Conservation (phyloP, 352 stramenopile genomes). For the Phytophthora pinifolia region DNA sequence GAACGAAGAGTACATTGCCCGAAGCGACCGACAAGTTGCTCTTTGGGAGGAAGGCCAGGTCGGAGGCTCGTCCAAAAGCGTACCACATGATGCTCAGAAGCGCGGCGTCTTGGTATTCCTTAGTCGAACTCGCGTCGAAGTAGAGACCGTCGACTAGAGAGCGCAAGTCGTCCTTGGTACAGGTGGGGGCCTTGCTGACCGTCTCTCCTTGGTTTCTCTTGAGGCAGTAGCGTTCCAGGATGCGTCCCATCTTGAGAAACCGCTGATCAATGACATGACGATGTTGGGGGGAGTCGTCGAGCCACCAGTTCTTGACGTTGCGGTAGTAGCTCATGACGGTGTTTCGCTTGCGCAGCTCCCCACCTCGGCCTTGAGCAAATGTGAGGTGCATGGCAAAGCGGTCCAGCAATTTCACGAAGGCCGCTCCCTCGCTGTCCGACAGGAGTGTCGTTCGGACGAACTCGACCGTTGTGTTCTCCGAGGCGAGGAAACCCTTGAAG, state of each 20-base stretch:
- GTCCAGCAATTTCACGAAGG: conserved; percentile 20
- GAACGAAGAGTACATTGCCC: conserved; percentile 12
- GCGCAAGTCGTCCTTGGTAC: conserved; percentile 13
- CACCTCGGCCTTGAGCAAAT: background rate
- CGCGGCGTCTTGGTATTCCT: conserved; percentile 27
- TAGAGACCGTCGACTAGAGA: conserved; percentile 17
- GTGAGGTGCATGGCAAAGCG: conserved; percentile 12
- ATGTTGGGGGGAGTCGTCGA: conserved; percentile 14
- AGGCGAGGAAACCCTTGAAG: conserved; percentile 19
- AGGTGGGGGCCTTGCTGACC: conserved; percentile 19
- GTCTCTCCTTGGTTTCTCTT: conserved; percentile 10
- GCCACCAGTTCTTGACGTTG: conserved; percentile 22
- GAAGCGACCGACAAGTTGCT: conserved; percentile 12
- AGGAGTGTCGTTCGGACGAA: conserved; percentile 17
- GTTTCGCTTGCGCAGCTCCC: conserved; percentile 6
- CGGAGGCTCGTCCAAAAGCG: too few relatives aligned
- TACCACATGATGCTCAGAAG: too few relatives aligned
- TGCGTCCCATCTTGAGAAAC: conserved; percentile 17
- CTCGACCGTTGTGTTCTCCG: conserved; percentile 15
- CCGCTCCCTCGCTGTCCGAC: background rate
- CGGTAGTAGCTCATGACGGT: conserved; percentile 21
- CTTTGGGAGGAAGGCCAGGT: conserved; percentile 16
- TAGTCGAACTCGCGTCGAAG: background rate
- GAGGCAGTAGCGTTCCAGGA: conserved; percentile 13
- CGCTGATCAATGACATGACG: conserved; percentile 10